A percentile compares a stretch with the other conserved stretches of the same genome.
phyloP scores from a whole-genome alignment of 306 rosid genomes.

The Medicago arabica region DNA sequence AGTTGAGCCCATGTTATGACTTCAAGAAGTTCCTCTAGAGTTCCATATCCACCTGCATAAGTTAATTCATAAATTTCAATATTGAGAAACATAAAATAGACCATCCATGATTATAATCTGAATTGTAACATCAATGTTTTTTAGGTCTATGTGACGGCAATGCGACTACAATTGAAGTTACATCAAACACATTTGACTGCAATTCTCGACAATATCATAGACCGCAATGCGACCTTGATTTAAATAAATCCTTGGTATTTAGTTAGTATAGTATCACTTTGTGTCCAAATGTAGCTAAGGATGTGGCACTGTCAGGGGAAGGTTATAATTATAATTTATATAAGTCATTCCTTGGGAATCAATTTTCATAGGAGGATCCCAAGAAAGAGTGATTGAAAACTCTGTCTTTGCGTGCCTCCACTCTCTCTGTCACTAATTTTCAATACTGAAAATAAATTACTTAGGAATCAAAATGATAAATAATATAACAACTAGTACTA shows the following conservation, averaged over 20 bases:
- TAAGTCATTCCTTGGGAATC: constrained; percentile 2
- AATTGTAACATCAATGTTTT: not conserved
- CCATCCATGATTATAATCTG: too few species aligned
- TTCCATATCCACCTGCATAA: constrained; percentile 89
- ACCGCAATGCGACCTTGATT: not conserved
- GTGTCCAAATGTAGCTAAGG: constrained; percentile 1
- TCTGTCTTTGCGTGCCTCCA: constrained; percentile 43
- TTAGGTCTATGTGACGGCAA: not conserved
- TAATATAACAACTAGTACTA: constrained; percentile 37
- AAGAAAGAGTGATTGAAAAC: constrained; percentile 44
- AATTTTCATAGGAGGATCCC: constrained; percentile 40
- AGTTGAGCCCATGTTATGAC: constrained; percentile 99
- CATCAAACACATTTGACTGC: not conserved
- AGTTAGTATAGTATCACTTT: not conserved
- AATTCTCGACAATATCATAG: not conserved
- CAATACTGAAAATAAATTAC: not conserved
- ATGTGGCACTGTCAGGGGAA: not conserved
- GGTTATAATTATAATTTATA: not conserved
- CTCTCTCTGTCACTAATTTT: constrained; percentile 37
- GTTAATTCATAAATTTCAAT: constrained; percentile 28
- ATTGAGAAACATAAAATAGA: not conserved
- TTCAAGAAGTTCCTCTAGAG: constrained; percentile 95
- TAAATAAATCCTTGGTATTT: not conserved
- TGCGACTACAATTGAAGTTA: not conserved
- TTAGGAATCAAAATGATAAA: not conserved